A percentile compares a stretch with the other conserved stretches of the same genome.
phyloP scores from a whole-genome alignment of 2,329 filamentous ascomycete species.

The Escovopsis weberi region DNA sequence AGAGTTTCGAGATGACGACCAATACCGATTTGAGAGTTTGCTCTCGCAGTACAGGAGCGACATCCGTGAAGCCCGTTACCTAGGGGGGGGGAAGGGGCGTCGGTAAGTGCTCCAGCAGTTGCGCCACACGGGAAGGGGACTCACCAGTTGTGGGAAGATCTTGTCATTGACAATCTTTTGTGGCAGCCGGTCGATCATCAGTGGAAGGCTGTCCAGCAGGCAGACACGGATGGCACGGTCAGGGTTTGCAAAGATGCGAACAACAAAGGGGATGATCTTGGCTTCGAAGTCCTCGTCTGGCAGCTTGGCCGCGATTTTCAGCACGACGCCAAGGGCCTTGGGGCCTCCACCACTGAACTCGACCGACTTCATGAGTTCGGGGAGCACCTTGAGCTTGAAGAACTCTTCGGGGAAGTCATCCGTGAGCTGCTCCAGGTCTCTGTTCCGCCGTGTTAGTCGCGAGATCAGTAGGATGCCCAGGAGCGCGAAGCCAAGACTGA shows the following conservation, averaged over 20 bases:
- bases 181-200: constrained; percentile 81
- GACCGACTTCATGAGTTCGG: constrained; percentile 94
- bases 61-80: constrained; percentile 89
- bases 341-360: constrained; percentile 94
- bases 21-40: constrained; percentile 93
- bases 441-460: constrained; percentile 22
- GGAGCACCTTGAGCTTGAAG: constrained; percentile 92
- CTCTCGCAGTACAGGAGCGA: constrained; percentile 81
- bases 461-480: constrained; percentile 9
- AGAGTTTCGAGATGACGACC: constrained; percentile 74
- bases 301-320: constrained; percentile 83
- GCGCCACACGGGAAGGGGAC: background rate
- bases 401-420: constrained; percentile 97
- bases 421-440: constrained; percentile 68
- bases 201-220: constrained; percentile 70
- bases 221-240: constrained; percentile 87
- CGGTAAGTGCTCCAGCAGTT: constrained; percentile 12
- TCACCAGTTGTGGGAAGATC: constrained; percentile 84
- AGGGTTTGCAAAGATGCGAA: constrained; percentile 78
- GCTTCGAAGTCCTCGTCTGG: constrained; percentile 79
- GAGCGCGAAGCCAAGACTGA: constrained; percentile 12
- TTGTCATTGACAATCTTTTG: constrained; percentile 90
- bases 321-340: constrained; percentile 73
- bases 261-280: constrained; percentile 70
- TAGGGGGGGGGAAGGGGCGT: constrained; percentile 15